Conservation (phyloP, 371 early-diverging fungal genomes). For the Zychaea mexicana region DNA sequence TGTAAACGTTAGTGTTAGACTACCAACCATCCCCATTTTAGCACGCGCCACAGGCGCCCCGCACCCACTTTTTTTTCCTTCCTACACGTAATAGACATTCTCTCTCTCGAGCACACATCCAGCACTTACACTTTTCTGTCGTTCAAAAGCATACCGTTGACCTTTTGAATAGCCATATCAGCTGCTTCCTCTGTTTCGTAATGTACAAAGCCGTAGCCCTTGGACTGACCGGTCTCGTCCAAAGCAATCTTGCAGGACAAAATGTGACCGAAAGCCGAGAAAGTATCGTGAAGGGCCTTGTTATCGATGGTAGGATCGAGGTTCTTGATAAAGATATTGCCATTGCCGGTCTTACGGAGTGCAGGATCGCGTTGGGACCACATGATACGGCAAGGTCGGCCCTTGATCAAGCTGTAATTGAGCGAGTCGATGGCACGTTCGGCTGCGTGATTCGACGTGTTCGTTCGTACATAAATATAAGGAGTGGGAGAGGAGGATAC, state of each 20-base stretch:
- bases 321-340: slow-evolving; percentile 99
- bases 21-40: not conserved
- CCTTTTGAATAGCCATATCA: slow-evolving; percentile 83
- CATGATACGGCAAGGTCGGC: slow-evolving; percentile 97
- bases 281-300: slow-evolving; percentile 95
- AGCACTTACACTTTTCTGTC: slow-evolving; percentile 73
- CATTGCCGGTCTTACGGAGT: slow-evolving; percentile 87
- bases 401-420: slow-evolving; percentile 94
- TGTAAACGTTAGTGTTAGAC: not conserved
- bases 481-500: not conserved
- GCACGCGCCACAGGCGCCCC: too few species aligned
- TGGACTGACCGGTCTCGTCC: slow-evolving; percentile 74
- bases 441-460: slow-evolving; percentile 57
- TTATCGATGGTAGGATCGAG: slow-evolving; percentile 94
- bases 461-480: not conserved
- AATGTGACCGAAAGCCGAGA: slow-evolving; percentile 92
- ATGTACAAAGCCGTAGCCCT: slow-evolving; percentile 98
- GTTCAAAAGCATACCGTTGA: slow-evolving; percentile 94
- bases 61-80: too few species aligned
- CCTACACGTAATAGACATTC: too few species aligned
- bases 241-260: slow-evolving; percentile 92
- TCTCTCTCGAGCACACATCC: not conserved
- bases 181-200: slow-evolving; percentile 90
- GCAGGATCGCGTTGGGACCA: slow-evolving; percentile 99
- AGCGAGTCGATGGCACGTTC: slow-evolving; percentile 92